phyloP scores from a whole-genome alignment of 1,284 basidiomycete genomes.

The Erythrobasidium hasegawianum region DNA sequence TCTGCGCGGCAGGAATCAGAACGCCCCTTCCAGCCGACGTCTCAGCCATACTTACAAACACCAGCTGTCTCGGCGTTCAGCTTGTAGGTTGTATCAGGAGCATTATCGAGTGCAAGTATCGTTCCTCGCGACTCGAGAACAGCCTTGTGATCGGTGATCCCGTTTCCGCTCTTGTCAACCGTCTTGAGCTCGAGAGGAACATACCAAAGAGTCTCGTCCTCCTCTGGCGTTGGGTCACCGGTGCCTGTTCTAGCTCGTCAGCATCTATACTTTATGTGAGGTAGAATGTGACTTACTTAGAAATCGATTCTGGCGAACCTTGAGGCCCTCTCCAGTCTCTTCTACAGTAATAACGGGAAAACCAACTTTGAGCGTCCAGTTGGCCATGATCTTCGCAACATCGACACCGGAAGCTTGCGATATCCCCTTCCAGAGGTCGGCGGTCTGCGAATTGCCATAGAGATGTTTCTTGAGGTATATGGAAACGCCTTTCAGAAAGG shows the following conservation, averaged over 20 bases:
- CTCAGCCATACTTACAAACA: conserved; percentile 62
- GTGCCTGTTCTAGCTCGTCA: conserved; percentile 14
- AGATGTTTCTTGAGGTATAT: conserved; percentile 82
- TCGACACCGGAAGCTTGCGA: conserved; percentile 71
- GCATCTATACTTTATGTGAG: background rate
- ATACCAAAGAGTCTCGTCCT: conserved; percentile 88
- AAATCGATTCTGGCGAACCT: conserved; percentile 80
- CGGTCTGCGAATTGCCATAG: conserved; percentile 79
- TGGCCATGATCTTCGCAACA: conserved; percentile 78
- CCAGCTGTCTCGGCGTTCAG: conserved; percentile 85
- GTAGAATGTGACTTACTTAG: conserved; percentile 58
- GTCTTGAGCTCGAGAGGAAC: conserved; percentile 76
- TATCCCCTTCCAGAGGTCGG: conserved; percentile 87
- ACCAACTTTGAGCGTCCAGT: conserved; percentile 80
- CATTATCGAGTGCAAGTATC: conserved; percentile 62
- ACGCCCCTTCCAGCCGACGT: too few species aligned
- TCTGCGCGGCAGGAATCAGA: conserved; percentile 52
- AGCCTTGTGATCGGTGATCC: conserved; percentile 60
- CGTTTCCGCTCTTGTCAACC: conserved; percentile 59
- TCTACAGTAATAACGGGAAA: conserved; percentile 70
- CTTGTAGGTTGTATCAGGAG: conserved; percentile 63
- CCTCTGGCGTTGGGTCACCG: conserved; percentile 55
- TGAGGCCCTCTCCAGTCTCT: conserved; percentile 61
- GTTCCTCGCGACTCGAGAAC: conserved; percentile 69
- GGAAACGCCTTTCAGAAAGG: conserved; percentile 56